Conservation (phyloP, 306 rosid species). For the Quercus mongolica region DNA sequence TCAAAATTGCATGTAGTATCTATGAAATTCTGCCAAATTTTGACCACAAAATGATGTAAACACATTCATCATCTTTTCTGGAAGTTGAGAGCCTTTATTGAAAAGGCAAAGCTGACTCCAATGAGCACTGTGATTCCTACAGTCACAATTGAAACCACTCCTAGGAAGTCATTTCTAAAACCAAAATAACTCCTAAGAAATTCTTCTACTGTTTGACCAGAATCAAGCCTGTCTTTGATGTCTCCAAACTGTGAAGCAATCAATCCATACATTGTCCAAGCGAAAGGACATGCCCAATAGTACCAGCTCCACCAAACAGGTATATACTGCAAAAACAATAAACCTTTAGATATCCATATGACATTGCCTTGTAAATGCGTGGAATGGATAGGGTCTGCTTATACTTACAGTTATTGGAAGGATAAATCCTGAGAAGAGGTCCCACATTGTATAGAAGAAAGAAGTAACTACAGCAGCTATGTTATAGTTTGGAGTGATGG, state of each 20-base stretch:
- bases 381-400: neutral
- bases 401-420: slow-evolving; percentile 61
- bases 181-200: slow-evolving; percentile 63
- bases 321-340: slow-evolving; percentile 52
- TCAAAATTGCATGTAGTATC: too few species aligned
- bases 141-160: slow-evolving; percentile 44
- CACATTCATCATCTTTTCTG: slow-evolving; percentile 51
- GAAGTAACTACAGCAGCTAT: slow-evolving; percentile 60
- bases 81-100: slow-evolving; percentile 73
- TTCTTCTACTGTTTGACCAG: slow-evolving; percentile 65
- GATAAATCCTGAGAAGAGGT: slow-evolving; percentile 79
- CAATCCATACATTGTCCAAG: slow-evolving; percentile 76
- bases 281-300: slow-evolving; percentile 71
- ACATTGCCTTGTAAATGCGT: too few species aligned
- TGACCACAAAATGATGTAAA: too few species aligned
- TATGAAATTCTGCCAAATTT: too few species aligned
- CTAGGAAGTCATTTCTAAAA: slow-evolving; percentile 52
- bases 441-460: slow-evolving; percentile 67
- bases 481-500: slow-evolving; percentile 63
- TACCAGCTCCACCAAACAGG: slow-evolving; percentile 95
- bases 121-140: slow-evolving; percentile 54
- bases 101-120: slow-evolving; percentile 64
- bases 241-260: slow-evolving; percentile 76
- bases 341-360: too few species aligned
- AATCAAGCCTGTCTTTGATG: slow-evolving; percentile 43